Evolutionary conservation across 2,329 filamentous ascomycete species (phyloP).

Genomic region (Fusarium solani-melongenae): DNA sequence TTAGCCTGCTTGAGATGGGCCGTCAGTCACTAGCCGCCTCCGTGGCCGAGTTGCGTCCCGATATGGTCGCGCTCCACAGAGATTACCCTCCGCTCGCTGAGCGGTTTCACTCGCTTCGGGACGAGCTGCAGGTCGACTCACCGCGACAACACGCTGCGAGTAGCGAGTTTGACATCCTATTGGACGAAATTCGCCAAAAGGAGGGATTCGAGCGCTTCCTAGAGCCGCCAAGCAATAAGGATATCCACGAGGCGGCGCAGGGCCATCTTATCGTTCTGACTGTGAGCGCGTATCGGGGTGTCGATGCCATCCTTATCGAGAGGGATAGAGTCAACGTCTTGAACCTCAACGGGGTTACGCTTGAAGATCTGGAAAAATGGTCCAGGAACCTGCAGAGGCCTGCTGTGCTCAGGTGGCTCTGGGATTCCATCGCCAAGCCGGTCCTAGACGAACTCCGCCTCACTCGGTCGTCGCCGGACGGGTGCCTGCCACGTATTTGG

Average conservation of each 20-base stretch:
- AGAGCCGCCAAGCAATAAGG: not conserved
- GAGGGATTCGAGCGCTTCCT: not conserved
- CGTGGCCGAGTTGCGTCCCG: not conserved
- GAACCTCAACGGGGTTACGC: not conserved
- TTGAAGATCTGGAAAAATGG: not conserved
- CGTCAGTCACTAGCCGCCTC: not conserved
- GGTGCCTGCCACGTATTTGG: not conserved
- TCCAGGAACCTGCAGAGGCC: not conserved
- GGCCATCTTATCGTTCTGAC: not conserved
- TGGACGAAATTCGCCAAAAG: not conserved
- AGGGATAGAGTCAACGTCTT: not conserved
- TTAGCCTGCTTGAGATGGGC: not conserved
- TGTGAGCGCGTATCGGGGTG: not conserved
- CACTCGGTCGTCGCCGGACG: not conserved
- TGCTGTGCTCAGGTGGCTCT: not conserved
- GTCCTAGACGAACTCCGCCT: not conserved
- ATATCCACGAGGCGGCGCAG: not conserved
- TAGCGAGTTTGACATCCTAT: not conserved
- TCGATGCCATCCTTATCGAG: not conserved
- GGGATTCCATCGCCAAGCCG: not conserved
- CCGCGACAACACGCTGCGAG: not conserved
- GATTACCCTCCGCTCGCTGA: not conserved
- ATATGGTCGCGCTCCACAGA: not conserved
- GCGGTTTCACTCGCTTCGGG: not conserved
- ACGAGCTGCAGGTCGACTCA: not conserved